These are phyloP conservation scores for Hygrophila difformis DNA, from an alignment of 257 asterid genomes.

Conservation along the genomic window DNA sequence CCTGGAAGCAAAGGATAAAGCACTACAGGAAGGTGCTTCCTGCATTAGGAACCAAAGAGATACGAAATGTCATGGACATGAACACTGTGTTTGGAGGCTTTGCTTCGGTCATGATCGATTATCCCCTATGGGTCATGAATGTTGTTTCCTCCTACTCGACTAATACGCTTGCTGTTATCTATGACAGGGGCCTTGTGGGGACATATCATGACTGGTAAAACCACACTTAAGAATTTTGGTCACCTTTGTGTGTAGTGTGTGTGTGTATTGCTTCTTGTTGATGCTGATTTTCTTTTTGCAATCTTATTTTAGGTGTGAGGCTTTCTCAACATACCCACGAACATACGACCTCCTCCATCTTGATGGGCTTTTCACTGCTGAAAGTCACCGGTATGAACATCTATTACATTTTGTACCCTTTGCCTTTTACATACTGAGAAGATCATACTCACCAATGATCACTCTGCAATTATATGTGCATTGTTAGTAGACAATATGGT, in stretches of 20 bases:
- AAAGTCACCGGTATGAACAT: conserved; percentile 38
- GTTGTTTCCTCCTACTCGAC: conserved; percentile 36
- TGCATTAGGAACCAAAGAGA: conserved; percentile 29
- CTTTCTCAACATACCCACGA: conserved; percentile 54
- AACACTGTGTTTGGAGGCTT: conserved; percentile 38
- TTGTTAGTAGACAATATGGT: no score
- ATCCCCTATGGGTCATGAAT: conserved; percentile 46
- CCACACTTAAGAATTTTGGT: background rate
- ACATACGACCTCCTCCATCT: conserved; percentile 50
- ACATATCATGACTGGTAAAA: conserved; percentile 41
- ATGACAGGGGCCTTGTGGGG: conserved; percentile 45
- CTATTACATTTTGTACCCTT: background rate
- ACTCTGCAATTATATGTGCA: no score
- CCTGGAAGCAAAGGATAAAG: conserved; percentile 29
- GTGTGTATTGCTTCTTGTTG: no score
- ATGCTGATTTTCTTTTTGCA: no score
- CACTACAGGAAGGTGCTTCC: conserved; percentile 39
- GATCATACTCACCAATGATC: no score
- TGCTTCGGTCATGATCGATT: conserved; percentile 31
- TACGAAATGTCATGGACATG: conserved; percentile 50
- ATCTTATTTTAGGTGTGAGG: conserved; percentile 63
- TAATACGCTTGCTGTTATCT: conserved; percentile 33
- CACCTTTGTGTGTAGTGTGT: background rate
- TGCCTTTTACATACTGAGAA: no score
- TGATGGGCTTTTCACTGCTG: conserved; percentile 49